Evolutionary conservation across 352 stramenopile species (phyloP).

Genomic region (Globisporangium yorkense): DNA sequence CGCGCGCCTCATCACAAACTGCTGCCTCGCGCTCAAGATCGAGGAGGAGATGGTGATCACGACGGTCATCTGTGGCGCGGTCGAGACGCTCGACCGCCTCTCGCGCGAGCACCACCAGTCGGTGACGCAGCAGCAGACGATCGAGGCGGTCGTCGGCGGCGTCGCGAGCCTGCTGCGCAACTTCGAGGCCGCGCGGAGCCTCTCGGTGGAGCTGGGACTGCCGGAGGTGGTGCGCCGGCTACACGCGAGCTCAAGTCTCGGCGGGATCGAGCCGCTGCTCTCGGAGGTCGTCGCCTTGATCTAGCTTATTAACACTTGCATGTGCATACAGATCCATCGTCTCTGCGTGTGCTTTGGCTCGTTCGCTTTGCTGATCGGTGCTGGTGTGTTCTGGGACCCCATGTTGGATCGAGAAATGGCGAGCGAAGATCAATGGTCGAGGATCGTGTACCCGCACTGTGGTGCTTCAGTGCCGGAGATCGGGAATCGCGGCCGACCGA

Average conservation of each 20-base stretch:
- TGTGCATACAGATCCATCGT: too few relatives aligned
- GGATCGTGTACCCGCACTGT: too few relatives aligned
- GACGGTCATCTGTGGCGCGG: constrained; percentile 58
- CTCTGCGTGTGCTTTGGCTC: too few relatives aligned
- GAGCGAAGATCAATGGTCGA: too few relatives aligned
- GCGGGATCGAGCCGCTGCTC: constrained; percentile 43
- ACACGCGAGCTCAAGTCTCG: constrained; percentile 30
- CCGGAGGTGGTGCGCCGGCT: constrained; percentile 56
- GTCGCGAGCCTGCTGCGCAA: constrained; percentile 59
- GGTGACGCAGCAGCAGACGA: constrained; percentile 28
- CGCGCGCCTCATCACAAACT: constrained; percentile 64
- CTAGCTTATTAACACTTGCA: constrained; percentile 5
- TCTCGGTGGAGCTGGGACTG: constrained; percentile 61
- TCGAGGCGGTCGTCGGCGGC: constrained; percentile 59
- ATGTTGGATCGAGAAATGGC: too few relatives aligned
- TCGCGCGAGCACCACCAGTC: constrained; percentile 27
- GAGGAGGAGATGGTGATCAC: constrained; percentile 70
- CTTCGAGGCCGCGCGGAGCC: constrained; percentile 46
- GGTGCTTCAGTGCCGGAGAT: too few relatives aligned
- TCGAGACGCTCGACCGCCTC: constrained; percentile 66
- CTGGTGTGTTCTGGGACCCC: too few relatives aligned
- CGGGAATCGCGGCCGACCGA: too few relatives aligned
- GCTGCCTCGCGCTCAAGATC: constrained; percentile 53
- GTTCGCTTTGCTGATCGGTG: too few relatives aligned
- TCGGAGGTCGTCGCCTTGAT: constrained; percentile 62